Evolutionary conservation across 371 early-diverging fungal species (phyloP).

Genomic region (Mucor sp.): DNA sequence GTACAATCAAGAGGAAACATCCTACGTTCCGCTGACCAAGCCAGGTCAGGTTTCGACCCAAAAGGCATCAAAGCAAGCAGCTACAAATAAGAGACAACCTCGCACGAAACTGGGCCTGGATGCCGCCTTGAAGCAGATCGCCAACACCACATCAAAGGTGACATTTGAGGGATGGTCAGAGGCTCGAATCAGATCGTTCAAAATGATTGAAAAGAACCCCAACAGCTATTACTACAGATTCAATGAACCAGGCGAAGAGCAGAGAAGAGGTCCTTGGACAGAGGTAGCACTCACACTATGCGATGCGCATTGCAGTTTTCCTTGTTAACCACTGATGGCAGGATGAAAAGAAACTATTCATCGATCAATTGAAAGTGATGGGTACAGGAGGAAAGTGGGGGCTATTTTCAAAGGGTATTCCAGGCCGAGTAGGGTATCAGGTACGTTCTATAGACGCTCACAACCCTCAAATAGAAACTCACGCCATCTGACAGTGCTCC

Average conservation of each 20-base stretch:
- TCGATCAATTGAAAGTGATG: slow-evolving; percentile 74
- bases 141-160: slow-evolving; percentile 62
- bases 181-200: slow-evolving; percentile 87
- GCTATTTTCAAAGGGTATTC: slow-evolving; percentile 88
- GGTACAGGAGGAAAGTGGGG: slow-evolving; percentile 96
- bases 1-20: slow-evolving; percentile 42
- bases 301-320: no score
- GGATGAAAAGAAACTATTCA: slow-evolving; percentile 82
- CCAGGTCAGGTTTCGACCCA: slow-evolving; percentile 59
- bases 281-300: slow-evolving; percentile 33
- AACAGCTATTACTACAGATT: slow-evolving; percentile 95
- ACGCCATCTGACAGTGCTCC: slow-evolving; percentile 66
- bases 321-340: slow-evolving; percentile 3
- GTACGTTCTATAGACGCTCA: slow-evolving; percentile 32
- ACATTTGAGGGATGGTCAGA: slow-evolving; percentile 93
- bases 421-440: slow-evolving; percentile 94
- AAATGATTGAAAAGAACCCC: slow-evolving; percentile 85
- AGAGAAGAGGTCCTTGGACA: slow-evolving; percentile 87
- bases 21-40: slow-evolving; percentile 54
- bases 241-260: slow-evolving; percentile 93
- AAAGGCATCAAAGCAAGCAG: background rate
- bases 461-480: background rate
- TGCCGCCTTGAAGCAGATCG: slow-evolving; percentile 84
- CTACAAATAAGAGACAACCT: slow-evolving; percentile 42
- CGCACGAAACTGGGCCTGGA: slow-evolving; percentile 79